A percentile compares a stretch with the other conserved stretches of the same genome.
phyloP scores from a whole-genome alignment of 2,329 filamentous ascomycete genomes.

The Dactylellina drechsleri region DNA sequence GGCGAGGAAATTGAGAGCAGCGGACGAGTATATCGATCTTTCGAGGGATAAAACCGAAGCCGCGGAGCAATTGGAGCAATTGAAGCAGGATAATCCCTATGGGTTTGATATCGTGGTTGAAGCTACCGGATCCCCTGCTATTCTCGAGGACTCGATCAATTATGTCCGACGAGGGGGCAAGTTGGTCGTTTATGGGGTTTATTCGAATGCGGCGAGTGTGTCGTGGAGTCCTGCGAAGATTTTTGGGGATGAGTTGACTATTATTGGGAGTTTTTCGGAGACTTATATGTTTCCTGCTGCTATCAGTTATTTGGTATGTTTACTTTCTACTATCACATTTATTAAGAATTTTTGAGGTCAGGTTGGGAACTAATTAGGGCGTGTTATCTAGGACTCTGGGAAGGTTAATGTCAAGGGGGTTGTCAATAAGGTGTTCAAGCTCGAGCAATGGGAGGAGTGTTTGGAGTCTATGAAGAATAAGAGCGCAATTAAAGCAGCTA shows the following conservation, averaged over 20 bases:
- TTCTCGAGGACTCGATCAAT: conserved; percentile 76
- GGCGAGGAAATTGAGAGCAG: conserved; percentile 69
- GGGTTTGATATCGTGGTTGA: conserved; percentile 74
- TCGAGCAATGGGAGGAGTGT: conserved; percentile 78
- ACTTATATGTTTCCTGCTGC: conserved; percentile 75
- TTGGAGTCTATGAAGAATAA: conserved; percentile 77
- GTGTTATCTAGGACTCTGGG: conserved; percentile 64
- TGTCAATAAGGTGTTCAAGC: conserved; percentile 76
- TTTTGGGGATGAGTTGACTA: conserved; percentile 75
- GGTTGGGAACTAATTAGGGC: conserved; percentile 61
- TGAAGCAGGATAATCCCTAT: conserved; percentile 74
- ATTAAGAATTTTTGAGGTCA: conserved; percentile 61
- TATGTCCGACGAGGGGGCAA: conserved; percentile 77
- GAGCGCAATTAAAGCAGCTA: conserved; percentile 77
- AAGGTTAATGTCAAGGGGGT: conserved; percentile 74
- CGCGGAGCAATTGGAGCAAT: conserved; percentile 69
- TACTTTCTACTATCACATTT: conserved; percentile 61
- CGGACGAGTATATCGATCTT: conserved; percentile 68
- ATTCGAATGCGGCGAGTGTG: conserved; percentile 71
- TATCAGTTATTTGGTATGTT: conserved; percentile 65
- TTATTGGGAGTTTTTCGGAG: conserved; percentile 77
- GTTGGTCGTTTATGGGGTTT: conserved; percentile 77
- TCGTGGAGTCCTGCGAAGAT: conserved; percentile 78
- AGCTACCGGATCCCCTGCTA: conserved; percentile 74
- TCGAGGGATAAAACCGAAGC: conserved; percentile 66